Percentiles rank a stretch among this genome's conserved stretches.
phyloP scores from a whole-genome alignment of 2,329 filamentous ascomycete genomes.

The Nannizzia gypsea region DNA sequence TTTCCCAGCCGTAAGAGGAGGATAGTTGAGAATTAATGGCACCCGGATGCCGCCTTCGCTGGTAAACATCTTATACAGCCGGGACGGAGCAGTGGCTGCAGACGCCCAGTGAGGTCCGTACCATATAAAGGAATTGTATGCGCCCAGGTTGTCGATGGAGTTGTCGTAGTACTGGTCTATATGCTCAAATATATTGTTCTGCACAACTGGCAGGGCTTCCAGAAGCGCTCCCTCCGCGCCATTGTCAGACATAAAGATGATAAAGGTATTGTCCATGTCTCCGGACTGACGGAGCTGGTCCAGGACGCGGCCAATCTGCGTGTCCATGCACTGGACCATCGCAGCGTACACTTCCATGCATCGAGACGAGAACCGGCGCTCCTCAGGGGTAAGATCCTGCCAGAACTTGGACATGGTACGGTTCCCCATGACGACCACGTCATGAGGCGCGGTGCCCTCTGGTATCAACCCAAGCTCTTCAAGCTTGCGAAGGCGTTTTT shows the following conservation, averaged over 20 bases:
- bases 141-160: conserved; percentile 46
- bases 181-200: conserved; percentile 43
- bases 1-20: conserved; percentile 15
- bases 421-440: conserved; percentile 33
- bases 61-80: conserved; percentile 40
- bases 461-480: conserved; percentile 47
- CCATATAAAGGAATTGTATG: conserved; percentile 48
- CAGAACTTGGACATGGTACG: conserved; percentile 36
- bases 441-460: conserved; percentile 33
- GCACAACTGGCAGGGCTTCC: conserved; percentile 47
- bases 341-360: conserved; percentile 53
- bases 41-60: conserved; percentile 43
- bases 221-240: conserved; percentile 49
- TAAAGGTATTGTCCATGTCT: conserved; percentile 52
- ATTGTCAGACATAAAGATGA: conserved; percentile 54
- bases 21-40: conserved; percentile 40
- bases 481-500: conserved; percentile 42
- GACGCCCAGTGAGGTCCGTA: conserved; percentile 48
- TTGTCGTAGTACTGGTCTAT: conserved; percentile 49
- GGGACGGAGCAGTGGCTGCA: conserved; percentile 41
- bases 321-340: conserved; percentile 53
- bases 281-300: conserved; percentile 44
- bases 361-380: conserved; percentile 33
- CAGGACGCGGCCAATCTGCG: conserved; percentile 48
- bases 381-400: conserved; percentile 26